Conservation (phyloP, 2,329 filamentous ascomycete species). For the Aspergillus brasiliensis region DNA sequence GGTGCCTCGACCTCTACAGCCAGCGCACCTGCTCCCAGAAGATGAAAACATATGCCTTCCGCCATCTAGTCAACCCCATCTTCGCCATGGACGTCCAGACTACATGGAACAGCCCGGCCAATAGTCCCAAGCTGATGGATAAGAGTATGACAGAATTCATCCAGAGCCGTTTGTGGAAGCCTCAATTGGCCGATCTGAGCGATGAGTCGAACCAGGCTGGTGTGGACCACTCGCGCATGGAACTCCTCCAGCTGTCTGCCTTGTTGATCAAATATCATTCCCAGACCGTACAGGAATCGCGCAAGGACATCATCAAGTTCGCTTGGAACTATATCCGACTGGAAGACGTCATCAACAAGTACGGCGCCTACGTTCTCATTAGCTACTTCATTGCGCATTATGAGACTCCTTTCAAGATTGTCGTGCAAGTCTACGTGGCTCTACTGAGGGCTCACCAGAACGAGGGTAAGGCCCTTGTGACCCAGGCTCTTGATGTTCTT, state of each 20-base stretch:
- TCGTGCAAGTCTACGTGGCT: conserved; percentile 90
- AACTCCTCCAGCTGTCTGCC: conserved; percentile 90
- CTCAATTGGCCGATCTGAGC: conserved; percentile 75
- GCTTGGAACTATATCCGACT: conserved; percentile 97
- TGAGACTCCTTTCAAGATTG: conserved; percentile 94
- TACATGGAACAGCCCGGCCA: conserved; percentile 64
- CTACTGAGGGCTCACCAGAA: conserved; percentile 91
- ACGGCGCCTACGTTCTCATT: conserved; percentile 94
- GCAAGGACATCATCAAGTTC: conserved; percentile 99
- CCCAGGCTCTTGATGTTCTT: conserved; percentile 89
- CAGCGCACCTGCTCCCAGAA: conserved; percentile 77
- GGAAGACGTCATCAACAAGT: conserved; percentile 99
- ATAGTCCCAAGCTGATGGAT: conserved; percentile 76
- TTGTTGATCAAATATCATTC: conserved; percentile 95
- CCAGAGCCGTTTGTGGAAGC: conserved; percentile 90
- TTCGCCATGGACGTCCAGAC: conserved; percentile 94
- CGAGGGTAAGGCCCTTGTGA: conserved; percentile 87
- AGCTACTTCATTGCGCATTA: conserved; percentile 97
- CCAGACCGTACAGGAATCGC: conserved; percentile 80
- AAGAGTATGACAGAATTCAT: conserved; percentile 84
- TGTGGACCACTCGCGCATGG: conserved; percentile 94
- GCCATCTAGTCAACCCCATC: conserved; percentile 91
- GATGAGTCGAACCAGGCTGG: conserved; percentile 84
- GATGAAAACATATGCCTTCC: conserved; percentile 89
- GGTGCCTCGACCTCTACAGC: conserved; percentile 85